phyloP scores from a whole-genome alignment of 192 early-diverging fungal species.

The Coemansia sp. region DNA sequence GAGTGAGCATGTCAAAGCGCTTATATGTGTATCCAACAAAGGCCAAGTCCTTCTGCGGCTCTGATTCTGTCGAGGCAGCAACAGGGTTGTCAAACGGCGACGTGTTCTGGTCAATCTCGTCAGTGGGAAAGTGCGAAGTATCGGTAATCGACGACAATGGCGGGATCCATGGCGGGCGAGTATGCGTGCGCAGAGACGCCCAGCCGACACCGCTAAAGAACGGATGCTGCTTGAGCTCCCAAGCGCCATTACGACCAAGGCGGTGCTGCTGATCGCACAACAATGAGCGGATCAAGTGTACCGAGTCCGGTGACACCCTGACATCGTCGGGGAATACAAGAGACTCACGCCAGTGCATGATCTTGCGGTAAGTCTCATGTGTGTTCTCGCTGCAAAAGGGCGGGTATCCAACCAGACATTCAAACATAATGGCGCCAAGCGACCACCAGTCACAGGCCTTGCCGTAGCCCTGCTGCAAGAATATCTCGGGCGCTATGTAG shows the following conservation, averaged over 20 bases:
- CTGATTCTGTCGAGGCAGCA: conserved; percentile 22
- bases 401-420: conserved; percentile 96
- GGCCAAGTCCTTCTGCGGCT: conserved; percentile 87
- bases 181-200: conserved; percentile 72
- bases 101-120: conserved; percentile 83
- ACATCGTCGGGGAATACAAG: conserved; percentile 93
- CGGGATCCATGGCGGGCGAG: conserved; percentile 91
- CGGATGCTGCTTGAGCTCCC: conserved; percentile 88
- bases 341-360: conserved; percentile 93
- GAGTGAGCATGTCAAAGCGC: conserved; percentile 81
- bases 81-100: conserved; percentile 46
- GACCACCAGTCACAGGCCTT: conserved; percentile 99
- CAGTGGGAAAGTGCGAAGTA: conserved; percentile 96
- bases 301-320: conserved; percentile 84
- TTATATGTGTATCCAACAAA: conserved; percentile 99
- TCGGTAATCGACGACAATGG: conserved; percentile 92
- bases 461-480: conserved; percentile 91
- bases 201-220: conserved; percentile 96
- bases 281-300: conserved; percentile 88
- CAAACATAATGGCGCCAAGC: conserved; percentile 98
- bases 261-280: conserved; percentile 86
- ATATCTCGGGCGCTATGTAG: conserved; percentile 97
- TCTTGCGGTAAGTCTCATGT: conserved; percentile 97
- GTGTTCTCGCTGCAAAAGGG: conserved; percentile 96
- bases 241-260: conserved; percentile 77